Conservation (phyloP, 2,329 filamentous ascomycete species). For the Endoconidiophora polonica region DNA sequence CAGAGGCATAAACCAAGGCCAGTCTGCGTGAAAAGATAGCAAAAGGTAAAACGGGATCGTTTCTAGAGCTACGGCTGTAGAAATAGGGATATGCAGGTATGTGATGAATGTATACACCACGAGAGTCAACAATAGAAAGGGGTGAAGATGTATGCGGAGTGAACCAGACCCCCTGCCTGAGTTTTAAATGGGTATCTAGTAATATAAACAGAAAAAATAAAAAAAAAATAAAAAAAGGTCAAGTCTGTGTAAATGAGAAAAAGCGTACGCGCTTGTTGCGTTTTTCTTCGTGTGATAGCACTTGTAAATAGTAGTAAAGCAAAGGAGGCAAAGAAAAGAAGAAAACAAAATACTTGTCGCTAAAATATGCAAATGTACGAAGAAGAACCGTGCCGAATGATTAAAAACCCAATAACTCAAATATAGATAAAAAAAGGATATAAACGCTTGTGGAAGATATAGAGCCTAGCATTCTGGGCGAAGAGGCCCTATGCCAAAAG, state of each 20-base stretch:
- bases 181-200: slow-evolving; percentile 9
- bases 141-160: background rate
- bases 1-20: too few species aligned
- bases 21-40: too few species aligned
- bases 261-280: too few species aligned
- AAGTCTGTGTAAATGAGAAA: too few species aligned
- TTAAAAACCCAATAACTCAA: background rate
- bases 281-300: too few species aligned
- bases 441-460: background rate
- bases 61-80: too few species aligned
- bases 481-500: too few species aligned
- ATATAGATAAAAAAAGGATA: background rate
- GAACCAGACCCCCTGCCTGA: background rate
- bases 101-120: too few species aligned
- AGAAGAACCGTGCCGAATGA: background rate
- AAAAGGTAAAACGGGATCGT: too few species aligned
- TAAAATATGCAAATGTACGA: background rate
- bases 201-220: slow-evolving; percentile 1
- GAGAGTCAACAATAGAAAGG: background rate
- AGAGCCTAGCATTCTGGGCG: background rate
- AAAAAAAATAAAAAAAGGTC: background rate
- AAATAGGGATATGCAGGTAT: too few species aligned
- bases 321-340: background rate
- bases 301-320: background rate
- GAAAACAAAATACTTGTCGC: background rate